Conservation (phyloP, 208 protist species). For the Trichomonas tenax region DNA sequence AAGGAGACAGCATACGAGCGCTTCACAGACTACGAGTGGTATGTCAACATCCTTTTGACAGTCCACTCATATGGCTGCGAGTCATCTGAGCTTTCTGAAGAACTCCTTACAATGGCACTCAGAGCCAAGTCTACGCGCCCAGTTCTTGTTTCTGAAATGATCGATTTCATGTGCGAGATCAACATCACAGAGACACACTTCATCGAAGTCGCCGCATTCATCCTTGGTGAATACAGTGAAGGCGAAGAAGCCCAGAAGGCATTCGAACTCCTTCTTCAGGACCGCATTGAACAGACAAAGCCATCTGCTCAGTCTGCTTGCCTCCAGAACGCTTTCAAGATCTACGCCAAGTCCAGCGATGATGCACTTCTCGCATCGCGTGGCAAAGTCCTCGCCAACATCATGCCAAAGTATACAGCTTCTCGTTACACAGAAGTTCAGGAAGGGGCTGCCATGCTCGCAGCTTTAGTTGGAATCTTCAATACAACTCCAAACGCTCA, state of each 20-base stretch:
- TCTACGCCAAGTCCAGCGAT: not conserved
- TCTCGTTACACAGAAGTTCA: not conserved
- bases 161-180: not conserved
- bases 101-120: not conserved
- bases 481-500: not conserved
- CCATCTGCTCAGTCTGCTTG: not conserved
- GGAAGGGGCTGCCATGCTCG: not conserved
- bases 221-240: not conserved
- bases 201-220: not conserved
- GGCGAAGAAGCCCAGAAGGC: not conserved
- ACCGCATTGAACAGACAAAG: not conserved
- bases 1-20: not conserved
- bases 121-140: not conserved
- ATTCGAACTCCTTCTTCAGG: not conserved
- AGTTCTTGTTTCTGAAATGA: not conserved
- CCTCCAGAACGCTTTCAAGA: not conserved
- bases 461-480: not conserved
- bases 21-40: not conserved
- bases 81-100: not conserved
- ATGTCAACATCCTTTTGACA: not conserved
- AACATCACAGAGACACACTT: not conserved
- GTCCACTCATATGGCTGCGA: not conserved
- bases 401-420: not conserved
- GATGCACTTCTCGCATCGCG: not conserved
- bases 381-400: not conserved